These are phyloP conservation scores for Penicillium ucsense DNA, from an alignment of 495 filamentous ascomycete species.

Conservation along the genomic window DNA sequence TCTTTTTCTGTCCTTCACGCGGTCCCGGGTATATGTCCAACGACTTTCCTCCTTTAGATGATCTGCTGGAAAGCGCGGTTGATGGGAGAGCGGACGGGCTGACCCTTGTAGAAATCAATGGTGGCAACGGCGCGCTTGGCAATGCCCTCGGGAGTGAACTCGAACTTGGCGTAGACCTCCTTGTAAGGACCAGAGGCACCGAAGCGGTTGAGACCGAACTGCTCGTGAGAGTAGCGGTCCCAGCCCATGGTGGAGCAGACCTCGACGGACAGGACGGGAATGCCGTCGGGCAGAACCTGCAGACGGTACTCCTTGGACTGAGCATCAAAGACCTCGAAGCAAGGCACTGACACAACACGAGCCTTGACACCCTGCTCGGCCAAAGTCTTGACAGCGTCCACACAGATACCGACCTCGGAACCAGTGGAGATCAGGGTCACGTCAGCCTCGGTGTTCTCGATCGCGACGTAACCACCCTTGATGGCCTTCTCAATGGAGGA, in stretches of 20 bases:
- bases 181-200: constrained; percentile 95
- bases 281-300: constrained; percentile 83
- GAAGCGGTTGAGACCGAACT: constrained; percentile 98
- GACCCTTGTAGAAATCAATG: constrained; percentile 93
- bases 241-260: constrained; percentile 89
- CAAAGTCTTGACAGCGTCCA: constrained; percentile 85
- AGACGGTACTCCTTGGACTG: constrained; percentile 92
- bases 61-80: constrained; percentile 65
- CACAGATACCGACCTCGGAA: constrained; percentile 87
- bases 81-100: constrained; percentile 81
- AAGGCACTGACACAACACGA: constrained; percentile 91
- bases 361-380: constrained; percentile 79
- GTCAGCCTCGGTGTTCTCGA: constrained; percentile 74
- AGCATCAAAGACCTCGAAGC: constrained; percentile 93
- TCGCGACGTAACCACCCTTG: constrained; percentile 89
- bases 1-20: no score
- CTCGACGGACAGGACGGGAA: constrained; percentile 89
- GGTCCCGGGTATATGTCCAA: no score
- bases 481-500: constrained; percentile 76
- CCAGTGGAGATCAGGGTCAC: constrained; percentile 92
- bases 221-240: constrained; percentile 98
- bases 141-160: constrained; percentile 94
- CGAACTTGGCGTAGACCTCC: constrained; percentile 98
- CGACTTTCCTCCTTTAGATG: constrained; percentile 16
- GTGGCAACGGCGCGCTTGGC: constrained; percentile 87